Evolutionary conservation across 768 basidiomycete species (phyloP).

Genomic region (Phaffia australis): DNA sequence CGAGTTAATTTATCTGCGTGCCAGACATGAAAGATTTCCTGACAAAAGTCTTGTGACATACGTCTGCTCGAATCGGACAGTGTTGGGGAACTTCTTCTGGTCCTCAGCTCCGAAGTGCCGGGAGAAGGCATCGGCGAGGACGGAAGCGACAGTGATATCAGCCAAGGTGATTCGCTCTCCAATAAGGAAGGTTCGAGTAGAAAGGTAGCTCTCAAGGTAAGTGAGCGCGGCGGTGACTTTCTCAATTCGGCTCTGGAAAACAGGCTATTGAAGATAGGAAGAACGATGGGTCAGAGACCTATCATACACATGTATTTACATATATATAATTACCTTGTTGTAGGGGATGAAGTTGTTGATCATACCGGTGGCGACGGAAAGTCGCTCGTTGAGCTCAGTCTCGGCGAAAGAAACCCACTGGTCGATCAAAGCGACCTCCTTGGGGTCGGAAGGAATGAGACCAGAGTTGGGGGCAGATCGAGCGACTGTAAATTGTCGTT

Average conservation of each 20-base stretch:
- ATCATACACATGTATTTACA: background rate
- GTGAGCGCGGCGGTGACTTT: constrained; percentile 49
- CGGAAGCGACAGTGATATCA: constrained; percentile 59
- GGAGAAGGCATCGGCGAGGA: constrained; percentile 41
- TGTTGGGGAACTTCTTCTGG: constrained; percentile 51
- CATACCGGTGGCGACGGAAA: constrained; percentile 43
- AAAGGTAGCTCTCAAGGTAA: constrained; percentile 63
- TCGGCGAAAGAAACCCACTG: constrained; percentile 65
- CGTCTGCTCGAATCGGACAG: constrained; percentile 77
- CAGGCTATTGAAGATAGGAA: constrained; percentile 25
- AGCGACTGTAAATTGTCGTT: too few species aligned
- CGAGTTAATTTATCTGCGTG: background rate
- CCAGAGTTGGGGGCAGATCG: constrained; percentile 61
- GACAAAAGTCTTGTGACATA: constrained; percentile 26
- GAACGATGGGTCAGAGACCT: constrained; percentile 26
- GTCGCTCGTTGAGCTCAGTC: constrained; percentile 34
- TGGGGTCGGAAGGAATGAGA: constrained; percentile 55
- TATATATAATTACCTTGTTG: constrained; percentile 51
- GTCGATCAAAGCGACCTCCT: constrained; percentile 65
- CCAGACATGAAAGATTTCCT: background rate
- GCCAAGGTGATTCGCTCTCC: constrained; percentile 90
- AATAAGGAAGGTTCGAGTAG: constrained; percentile 75
- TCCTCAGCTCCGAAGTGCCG: constrained; percentile 25
- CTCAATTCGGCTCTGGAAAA: constrained; percentile 53
- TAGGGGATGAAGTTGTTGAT: constrained; percentile 49